Evolutionary conservation across 192 early-diverging fungal species (phyloP).

Genomic region (Mortierella antarctica): DNA sequence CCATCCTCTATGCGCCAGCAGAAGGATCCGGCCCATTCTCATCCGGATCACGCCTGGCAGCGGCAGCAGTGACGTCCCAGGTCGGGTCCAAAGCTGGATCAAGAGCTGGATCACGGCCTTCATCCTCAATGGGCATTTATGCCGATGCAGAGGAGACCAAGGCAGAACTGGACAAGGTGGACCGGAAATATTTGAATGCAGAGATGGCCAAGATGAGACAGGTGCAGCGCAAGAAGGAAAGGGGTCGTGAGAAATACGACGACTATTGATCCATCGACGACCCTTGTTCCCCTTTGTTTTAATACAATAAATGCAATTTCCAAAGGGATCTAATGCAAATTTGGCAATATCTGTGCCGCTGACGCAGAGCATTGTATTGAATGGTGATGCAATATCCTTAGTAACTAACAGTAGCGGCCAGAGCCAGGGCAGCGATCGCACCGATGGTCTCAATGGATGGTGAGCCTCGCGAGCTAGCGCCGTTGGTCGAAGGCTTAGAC

Average conservation of each 20-base stretch:
- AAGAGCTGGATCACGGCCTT: conserved; percentile 39
- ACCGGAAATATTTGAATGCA: conserved; percentile 46
- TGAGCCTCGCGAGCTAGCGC: not conserved
- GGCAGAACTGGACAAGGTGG: conserved; percentile 41
- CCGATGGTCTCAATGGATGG: conserved; percentile 15
- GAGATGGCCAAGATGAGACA: conserved; percentile 53
- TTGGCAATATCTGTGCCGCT: not conserved
- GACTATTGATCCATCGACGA: conserved; percentile 10
- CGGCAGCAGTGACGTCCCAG: conserved; percentile 20
- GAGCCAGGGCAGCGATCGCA: conserved; percentile 10
- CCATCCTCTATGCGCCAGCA: conserved; percentile 38
- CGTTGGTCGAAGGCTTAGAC: not conserved
- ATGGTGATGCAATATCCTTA: not conserved
- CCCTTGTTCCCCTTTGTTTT: no score
- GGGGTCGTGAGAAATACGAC: conserved; percentile 33
- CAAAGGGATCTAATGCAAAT: not conserved
- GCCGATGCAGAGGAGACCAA: conserved; percentile 50
- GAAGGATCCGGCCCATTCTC: conserved; percentile 13
- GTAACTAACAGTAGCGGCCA: not conserved
- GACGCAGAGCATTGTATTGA: no score
- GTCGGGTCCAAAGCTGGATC: conserved; percentile 34
- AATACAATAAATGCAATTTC: no score
- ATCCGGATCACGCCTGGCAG: conserved; percentile 19
- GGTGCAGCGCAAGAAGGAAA: conserved; percentile 46
- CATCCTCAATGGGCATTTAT: conserved; percentile 45